phyloP scores from a whole-genome alignment of 2,329 filamentous ascomycete genomes.

The Cytospora piceae region DNA sequence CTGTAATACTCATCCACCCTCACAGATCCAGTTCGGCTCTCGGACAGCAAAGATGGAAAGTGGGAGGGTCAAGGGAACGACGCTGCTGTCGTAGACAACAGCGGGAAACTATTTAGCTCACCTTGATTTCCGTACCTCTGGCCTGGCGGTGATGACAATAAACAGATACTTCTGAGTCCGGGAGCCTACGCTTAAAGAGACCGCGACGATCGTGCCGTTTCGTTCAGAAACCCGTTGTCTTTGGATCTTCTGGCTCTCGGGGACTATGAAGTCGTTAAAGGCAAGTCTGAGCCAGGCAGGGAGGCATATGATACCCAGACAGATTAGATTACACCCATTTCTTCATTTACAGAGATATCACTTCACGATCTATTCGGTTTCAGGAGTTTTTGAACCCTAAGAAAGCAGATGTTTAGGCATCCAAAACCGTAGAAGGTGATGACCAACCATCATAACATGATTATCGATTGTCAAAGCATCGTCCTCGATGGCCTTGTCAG shows the following conservation, averaged over 20 bases:
- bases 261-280: conserved; percentile 43
- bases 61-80: conserved; percentile 70
- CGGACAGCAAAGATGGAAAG: conserved; percentile 82
- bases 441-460: background rate
- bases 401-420: background rate
- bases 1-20: conserved; percentile 5
- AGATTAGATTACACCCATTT: background rate
- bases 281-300: conserved; percentile 43
- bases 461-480: background rate
- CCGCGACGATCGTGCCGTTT: conserved; percentile 52
- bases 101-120: background rate
- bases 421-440: background rate
- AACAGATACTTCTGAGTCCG: conserved; percentile 76
- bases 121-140: background rate
- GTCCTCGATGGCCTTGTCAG: too few species aligned
- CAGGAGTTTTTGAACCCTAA: too few species aligned
- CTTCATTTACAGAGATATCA: background rate
- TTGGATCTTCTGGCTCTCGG: conserved; percentile 34
- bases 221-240: conserved; percentile 51
- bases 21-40: conserved; percentile 79
- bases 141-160: conserved; percentile 66
- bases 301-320: background rate
- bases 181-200: conserved; percentile 31
- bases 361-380: background rate
- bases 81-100: conserved; percentile 50